Conservation (phyloP, 805 yeast species). For the Kluyveromyces aestuarii region DNA sequence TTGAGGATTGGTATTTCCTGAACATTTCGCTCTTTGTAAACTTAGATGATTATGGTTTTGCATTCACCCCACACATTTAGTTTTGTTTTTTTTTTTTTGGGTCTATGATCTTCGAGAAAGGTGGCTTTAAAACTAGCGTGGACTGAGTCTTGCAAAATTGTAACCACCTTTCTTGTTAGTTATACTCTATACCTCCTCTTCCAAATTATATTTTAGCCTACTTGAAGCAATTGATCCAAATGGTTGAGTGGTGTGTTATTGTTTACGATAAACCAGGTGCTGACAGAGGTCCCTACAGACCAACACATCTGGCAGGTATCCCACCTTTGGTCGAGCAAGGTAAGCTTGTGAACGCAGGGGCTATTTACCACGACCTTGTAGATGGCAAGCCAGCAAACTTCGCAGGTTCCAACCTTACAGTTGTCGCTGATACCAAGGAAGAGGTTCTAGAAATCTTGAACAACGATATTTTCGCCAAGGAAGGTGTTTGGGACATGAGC, state of each 20-base stretch:
- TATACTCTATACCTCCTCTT: too few relatives aligned
- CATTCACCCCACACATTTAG: background rate
- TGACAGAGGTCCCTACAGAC: slow-evolving; percentile 45
- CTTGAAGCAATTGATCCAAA: slow-evolving; percentile 11
- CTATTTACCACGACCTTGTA: slow-evolving; percentile 39
- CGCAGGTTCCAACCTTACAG: slow-evolving; percentile 60
- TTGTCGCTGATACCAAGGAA: slow-evolving; percentile 56
- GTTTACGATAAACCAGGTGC: slow-evolving; percentile 61
- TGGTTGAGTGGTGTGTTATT: slow-evolving; percentile 60
- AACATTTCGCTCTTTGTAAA: background rate
- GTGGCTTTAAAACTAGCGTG: background rate
- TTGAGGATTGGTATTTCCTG: background rate
- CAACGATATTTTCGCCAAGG: slow-evolving; percentile 50
- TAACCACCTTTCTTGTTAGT: too few relatives aligned
- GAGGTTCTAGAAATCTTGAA: slow-evolving; percentile 58
- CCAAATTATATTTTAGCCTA: too few relatives aligned
- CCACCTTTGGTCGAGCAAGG: slow-evolving; percentile 36
- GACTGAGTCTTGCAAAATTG: background rate
- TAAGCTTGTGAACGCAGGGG: slow-evolving; percentile 41
- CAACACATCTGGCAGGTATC: slow-evolving; percentile 43
- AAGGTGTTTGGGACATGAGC: slow-evolving; percentile 71
- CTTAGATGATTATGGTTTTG: background rate
- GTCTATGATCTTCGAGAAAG: background rate
- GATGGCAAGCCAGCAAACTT: slow-evolving; percentile 39
- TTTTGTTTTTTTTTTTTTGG: background rate